Evolutionary conservation across 2,329 filamentous ascomycete genomes (phyloP).

Genomic region (Penicillium sp.): DNA sequence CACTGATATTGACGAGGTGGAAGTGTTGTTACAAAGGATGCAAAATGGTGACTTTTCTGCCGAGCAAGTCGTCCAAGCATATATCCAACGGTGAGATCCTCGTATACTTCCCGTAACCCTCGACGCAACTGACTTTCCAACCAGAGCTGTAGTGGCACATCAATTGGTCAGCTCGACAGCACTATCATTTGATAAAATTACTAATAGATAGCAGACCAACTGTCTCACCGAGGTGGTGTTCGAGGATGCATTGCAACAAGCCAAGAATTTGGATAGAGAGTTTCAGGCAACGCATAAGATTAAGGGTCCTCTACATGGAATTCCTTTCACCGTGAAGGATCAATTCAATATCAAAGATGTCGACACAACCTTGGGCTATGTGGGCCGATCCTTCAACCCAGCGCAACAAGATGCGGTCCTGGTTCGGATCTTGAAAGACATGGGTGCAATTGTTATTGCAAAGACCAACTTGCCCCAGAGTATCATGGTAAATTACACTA

Average conservation of each 20-base stretch:
- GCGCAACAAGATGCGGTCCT: conserved; percentile 52
- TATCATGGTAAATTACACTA: conserved; percentile 50
- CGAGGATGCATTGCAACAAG: conserved; percentile 33
- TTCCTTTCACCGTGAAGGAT: conserved; percentile 61
- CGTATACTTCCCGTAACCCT: background rate
- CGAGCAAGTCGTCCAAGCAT: conserved; percentile 29
- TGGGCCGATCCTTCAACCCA: conserved; percentile 51
- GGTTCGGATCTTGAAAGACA: conserved; percentile 48
- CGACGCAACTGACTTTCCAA: background rate
- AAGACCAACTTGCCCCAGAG: conserved; percentile 56
- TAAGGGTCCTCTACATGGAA: conserved; percentile 54
- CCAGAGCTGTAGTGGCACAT: conserved; percentile 31
- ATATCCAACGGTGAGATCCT: conserved; percentile 34
- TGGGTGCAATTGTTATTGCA: conserved; percentile 55
- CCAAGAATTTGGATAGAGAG: conserved; percentile 29
- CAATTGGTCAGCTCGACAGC: conserved; percentile 19
- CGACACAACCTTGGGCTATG: conserved; percentile 61
- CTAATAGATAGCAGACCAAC: conserved; percentile 30
- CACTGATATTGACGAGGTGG: conserved; percentile 33
- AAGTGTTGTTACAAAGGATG: conserved; percentile 19
- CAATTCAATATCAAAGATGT: conserved; percentile 61
- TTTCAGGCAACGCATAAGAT: conserved; percentile 36
- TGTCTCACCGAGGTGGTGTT: conserved; percentile 39
- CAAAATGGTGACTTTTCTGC: conserved; percentile 26
- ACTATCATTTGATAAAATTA: too few species aligned